A percentile compares a stretch with the other conserved stretches of the same genome.
phyloP scores from a whole-genome alignment of 345 rosid species.

The Diplotaxis tenuifolia region DNA sequence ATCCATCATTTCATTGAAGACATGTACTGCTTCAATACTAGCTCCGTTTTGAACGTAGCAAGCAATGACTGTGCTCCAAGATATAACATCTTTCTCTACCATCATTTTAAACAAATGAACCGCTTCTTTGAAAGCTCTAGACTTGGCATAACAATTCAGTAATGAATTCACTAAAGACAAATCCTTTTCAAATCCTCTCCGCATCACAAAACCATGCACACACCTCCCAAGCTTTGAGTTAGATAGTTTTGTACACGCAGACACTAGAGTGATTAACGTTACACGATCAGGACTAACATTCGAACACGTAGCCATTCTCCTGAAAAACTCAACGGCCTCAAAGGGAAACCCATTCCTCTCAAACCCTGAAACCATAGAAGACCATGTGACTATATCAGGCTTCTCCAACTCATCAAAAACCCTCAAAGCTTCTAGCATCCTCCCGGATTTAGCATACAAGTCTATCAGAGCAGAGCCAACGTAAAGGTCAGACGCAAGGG shows the following conservation, averaged over 20 bases:
- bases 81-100: constrained; percentile 50
- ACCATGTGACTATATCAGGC: constrained; percentile 56
- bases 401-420: constrained; percentile 45
- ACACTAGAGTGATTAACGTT: constrained; percentile 50
- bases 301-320: constrained; percentile 37
- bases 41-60: constrained; percentile 44
- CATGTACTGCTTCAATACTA: constrained; percentile 38
- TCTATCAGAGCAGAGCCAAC: constrained; percentile 52
- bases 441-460: constrained; percentile 49
- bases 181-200: constrained; percentile 42
- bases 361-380: constrained; percentile 60
- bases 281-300: constrained; percentile 42
- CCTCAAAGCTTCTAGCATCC: constrained; percentile 41
- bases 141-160: constrained; percentile 52
- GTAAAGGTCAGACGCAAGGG: constrained; percentile 40
- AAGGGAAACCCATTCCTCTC: constrained; percentile 44
- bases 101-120: constrained; percentile 41
- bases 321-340: constrained; percentile 46
- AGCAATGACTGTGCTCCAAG: constrained; percentile 56
- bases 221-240: constrained; percentile 45
- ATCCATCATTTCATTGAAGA: constrained; percentile 48
- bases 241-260: constrained; percentile 48
- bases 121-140: constrained; percentile 36
- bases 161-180: constrained; percentile 44
- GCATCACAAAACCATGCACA: constrained; percentile 48